Evolutionary conservation across 106 monocot genomes (phyloP), one percentile per base, ranked within the genome.

Genomic region (Dendrobium catenatum): DNA sequence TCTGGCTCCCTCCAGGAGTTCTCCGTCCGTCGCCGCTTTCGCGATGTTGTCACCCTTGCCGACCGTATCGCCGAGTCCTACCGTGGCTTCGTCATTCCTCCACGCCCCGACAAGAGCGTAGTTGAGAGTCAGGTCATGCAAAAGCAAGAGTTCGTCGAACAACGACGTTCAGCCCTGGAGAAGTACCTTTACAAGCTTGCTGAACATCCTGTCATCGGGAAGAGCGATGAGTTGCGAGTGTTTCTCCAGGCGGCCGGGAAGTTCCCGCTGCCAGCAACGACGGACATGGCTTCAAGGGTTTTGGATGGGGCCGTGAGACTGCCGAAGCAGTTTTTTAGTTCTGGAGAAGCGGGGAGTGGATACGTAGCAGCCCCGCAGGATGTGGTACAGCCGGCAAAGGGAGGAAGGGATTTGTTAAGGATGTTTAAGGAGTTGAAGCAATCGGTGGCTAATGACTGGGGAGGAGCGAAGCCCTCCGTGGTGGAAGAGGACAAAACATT

Each of bases 111-210:
- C 78, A 98, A 98, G 88, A 89, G 83, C 82, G 86, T 98, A 40
- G 88, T 98, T 5, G 97, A 98, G 88, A 91, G 92, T 80, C 97
- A 98, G 91, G 86, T 98, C n/a, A 94, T 98, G 94, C 92, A 98
- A 70, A 90, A 88, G 84, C 94, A 94, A 68, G 97, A 98, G 55
- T 98, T 98, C 78, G 90, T 98, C 33, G 92, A 94, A 84, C 97
- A 94, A 78, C 90, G 97, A 41, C 79, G 97, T 8, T 67, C 82
- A 0, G 90, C 94, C 11, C 84, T 98, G 41, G 89, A 98, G 89
- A 90, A 88, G 84, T 98, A 98, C 83, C 82, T 98, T 8, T 44
- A 78, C 29, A 85, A 90, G 68, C 87, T 98, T 1, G 89, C 89
- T 4, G 81, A 72, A 19, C 97, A 98, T 61, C 97, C 97, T 29